Evolutionary conservation across 306 rosid genomes (phyloP).

Genomic region (Pterocarpus santalinus): DNA sequence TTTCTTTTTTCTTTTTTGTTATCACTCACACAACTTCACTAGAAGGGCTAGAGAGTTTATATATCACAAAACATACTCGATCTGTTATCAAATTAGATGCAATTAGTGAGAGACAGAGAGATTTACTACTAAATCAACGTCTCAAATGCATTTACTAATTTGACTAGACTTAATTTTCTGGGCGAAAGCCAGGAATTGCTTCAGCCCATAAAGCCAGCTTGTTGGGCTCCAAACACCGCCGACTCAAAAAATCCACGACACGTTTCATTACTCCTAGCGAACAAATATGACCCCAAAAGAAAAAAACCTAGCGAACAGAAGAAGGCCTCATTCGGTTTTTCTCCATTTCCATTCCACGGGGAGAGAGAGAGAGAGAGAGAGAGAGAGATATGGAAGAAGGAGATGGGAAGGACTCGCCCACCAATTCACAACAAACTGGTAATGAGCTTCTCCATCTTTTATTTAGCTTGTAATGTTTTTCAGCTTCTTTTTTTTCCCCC

Average conservation of each 20-base stretch:
- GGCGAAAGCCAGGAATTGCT: background rate
- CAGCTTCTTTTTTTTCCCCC: background rate
- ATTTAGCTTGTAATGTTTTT: background rate
- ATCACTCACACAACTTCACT: too few species aligned
- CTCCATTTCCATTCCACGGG: background rate
- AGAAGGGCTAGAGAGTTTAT: too few species aligned
- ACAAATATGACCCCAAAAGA: too few species aligned
- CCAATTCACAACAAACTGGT: constrained; percentile 76
- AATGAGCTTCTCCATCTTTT: constrained; percentile 28
- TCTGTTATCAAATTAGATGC: too few species aligned
- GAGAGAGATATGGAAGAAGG: constrained; percentile 49
- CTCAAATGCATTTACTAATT: too few species aligned
- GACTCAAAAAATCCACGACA: background rate
- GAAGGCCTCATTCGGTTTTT: background rate
- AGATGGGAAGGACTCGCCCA: constrained; percentile 56
- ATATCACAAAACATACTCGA: too few species aligned
- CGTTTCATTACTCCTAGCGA: too few species aligned
- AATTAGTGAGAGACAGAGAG: too few species aligned
- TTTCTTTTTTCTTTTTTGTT: too few species aligned
- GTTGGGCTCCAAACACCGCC: background rate
- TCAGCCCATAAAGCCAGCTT: background rate
- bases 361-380: background rate
- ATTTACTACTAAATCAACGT: too few species aligned
- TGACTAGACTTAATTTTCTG: too few species aligned
- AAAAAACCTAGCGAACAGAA: too few species aligned